Evolutionary conservation across 140 eudicot species (phyloP).

Genomic region (Stevia rebaudiana): DNA sequence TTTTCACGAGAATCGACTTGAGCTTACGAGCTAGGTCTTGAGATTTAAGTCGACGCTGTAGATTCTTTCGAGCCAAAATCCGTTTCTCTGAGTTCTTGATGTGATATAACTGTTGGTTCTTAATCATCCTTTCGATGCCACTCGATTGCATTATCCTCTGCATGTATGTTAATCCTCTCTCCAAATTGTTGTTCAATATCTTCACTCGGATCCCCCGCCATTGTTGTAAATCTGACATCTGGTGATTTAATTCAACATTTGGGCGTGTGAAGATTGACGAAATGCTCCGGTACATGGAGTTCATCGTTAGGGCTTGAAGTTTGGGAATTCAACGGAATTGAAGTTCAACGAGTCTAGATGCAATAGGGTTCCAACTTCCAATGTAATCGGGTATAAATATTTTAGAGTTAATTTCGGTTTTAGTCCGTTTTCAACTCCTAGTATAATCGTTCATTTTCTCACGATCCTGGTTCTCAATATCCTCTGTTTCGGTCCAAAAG

Average conservation of each 20-base stretch:
- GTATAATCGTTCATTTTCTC: no score
- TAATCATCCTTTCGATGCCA: constrained; percentile 66
- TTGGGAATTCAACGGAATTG: background rate
- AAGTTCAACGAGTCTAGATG: no score
- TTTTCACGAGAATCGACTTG: constrained; percentile 43
- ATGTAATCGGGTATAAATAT: no score
- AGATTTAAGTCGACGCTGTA: constrained; percentile 45
- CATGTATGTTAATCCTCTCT: constrained; percentile 45
- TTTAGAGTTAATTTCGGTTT: no score
- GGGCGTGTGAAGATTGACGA: constrained; percentile 32
- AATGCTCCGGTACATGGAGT: constrained; percentile 14
- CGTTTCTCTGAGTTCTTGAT: constrained; percentile 73
- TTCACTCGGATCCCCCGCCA: constrained; percentile 69
- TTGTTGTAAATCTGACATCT: constrained; percentile 48
- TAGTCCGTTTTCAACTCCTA: no score
- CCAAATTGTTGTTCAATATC: constrained; percentile 54
- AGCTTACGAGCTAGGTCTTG: constrained; percentile 71
- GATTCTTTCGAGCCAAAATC: constrained; percentile 54
- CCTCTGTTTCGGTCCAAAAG: no score
- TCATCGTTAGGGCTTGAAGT: constrained; percentile 24
- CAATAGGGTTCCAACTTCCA: no score
- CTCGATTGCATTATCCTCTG: constrained; percentile 71
- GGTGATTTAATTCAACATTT: constrained; percentile 9
- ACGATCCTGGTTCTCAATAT: no score
- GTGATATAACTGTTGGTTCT: constrained; percentile 43